Percentiles rank a stretch among this genome's conserved stretches.
Evolutionary conservation across 305 asterid species (phyloP).

Genomic region (Fraxinus platypoda): DNA sequence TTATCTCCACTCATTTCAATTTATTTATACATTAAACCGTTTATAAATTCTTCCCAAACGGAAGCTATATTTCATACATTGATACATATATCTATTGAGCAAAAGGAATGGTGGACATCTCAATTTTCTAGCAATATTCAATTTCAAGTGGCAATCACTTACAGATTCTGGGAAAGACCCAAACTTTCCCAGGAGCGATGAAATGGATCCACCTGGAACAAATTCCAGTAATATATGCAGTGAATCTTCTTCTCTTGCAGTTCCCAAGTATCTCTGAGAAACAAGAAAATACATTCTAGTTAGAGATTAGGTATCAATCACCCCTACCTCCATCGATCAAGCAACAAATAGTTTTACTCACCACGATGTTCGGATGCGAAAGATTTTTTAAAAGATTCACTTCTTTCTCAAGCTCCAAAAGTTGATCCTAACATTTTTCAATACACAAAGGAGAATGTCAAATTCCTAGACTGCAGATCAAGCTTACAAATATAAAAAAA

Average conservation of each 20-base stretch:
- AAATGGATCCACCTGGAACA: conserved; percentile 95
- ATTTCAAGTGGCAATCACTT: conserved; percentile 35
- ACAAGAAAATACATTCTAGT: conserved; percentile 21
- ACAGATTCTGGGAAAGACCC: conserved; percentile 95
- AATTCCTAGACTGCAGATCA: background rate
- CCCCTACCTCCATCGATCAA: conserved; percentile 1
- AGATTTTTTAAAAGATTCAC: conserved; percentile 83
- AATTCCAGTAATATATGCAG: conserved; percentile 85
- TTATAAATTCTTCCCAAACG: background rate
- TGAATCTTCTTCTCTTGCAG: conserved; percentile 82
- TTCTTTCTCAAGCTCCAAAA: conserved; percentile 92
- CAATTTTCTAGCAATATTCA: conserved; percentile 6
- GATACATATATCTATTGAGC: background rate
- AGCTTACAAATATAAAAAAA: conserved; percentile 8
- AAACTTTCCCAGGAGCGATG: conserved; percentile 89
- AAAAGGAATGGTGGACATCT: background rate
- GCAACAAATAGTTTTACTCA: conserved; percentile 35
- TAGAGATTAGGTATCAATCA: background rate
- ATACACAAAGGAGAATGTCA: background rate
- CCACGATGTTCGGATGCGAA: conserved; percentile 91
- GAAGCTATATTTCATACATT: background rate
- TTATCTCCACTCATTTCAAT: background rate
- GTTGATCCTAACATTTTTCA: conserved; percentile 58
- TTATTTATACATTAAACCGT: too few species aligned
- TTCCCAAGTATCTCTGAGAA: conserved; percentile 87